Percentiles rank a stretch among this genome's conserved stretches.
These are phyloP conservation scores for Neopestalotiopsis rosae DNA, from an alignment of 2,329 filamentous ascomycete genomes.

Conservation along the genomic window DNA sequence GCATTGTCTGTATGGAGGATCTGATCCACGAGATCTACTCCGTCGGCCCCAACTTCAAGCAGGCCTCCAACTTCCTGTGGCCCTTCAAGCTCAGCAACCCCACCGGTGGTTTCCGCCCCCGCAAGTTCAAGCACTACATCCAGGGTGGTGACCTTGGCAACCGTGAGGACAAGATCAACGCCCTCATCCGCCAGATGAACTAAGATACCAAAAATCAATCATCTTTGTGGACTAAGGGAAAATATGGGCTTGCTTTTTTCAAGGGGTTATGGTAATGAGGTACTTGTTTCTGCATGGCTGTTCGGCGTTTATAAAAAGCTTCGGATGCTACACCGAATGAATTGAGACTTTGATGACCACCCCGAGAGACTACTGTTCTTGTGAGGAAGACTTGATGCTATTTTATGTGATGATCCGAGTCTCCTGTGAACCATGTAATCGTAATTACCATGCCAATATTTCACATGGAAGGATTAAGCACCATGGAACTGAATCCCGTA, in stretches of 20 bases:
- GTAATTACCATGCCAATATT: too few species aligned
- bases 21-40: constrained; percentile 99
- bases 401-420: background rate
- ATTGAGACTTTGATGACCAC: constrained; percentile 40
- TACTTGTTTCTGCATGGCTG: constrained; percentile 40
- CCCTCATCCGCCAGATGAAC: constrained; percentile 97
- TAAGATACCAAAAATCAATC: constrained; percentile 52
- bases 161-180: constrained; percentile 98
- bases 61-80: constrained; percentile 99
- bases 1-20: constrained; percentile 99
- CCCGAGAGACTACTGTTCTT: constrained; percentile 9
- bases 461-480: too few species aligned
- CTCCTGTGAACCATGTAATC: too few species aligned
- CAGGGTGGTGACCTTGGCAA: constrained; percentile 99
- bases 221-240: constrained; percentile 28
- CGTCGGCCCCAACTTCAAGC: constrained; percentile 99
- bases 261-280: constrained; percentile 33
- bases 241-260: constrained; percentile 17
- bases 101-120: constrained; percentile 90
- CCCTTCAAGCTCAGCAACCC: constrained; percentile 99
- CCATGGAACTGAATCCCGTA: too few species aligned
- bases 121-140: constrained; percentile 99
- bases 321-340: constrained; percentile 36
- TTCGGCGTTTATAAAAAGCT: constrained; percentile 39
- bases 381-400: background rate